phyloP scores from a whole-genome alignment of 108 stramenopile species.

The Pseudonitzschia multiseries region DNA sequence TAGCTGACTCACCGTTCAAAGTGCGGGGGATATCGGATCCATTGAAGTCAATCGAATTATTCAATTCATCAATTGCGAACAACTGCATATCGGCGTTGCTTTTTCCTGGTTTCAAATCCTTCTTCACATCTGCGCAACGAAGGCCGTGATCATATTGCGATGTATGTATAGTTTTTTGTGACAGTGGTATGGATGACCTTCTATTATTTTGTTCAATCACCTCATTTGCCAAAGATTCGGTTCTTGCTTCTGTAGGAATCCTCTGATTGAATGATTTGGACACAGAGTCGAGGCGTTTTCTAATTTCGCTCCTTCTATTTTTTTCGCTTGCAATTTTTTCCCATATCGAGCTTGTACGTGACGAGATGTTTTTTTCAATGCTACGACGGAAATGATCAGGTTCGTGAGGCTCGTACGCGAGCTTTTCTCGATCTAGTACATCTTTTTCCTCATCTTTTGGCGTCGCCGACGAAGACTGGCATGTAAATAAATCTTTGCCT shows the following conservation, averaged over 20 bases:
- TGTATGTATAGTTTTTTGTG: neutral
- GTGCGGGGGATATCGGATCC: neutral
- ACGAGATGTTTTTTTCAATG: neutral
- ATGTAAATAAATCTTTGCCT: neutral
- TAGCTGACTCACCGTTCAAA: neutral
- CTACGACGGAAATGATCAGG: neutral
- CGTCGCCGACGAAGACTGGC: neutral
- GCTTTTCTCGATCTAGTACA: neutral
- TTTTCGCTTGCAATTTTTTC: conserved; percentile 5
- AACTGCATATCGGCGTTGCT: neutral
- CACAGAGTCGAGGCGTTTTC: neutral
- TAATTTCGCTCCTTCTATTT: neutral
- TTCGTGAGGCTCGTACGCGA: neutral
- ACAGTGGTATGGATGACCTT: neutral
- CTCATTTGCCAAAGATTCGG: neutral
- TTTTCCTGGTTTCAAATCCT: neutral
- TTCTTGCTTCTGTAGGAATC: neutral
- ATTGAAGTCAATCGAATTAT: neutral
- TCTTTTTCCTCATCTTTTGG: neutral
- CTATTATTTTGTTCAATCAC: neutral
- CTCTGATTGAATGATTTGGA: neutral
- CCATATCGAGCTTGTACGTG: conserved; percentile 1
- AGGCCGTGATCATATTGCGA: neutral
- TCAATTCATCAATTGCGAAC: conserved; percentile 1
- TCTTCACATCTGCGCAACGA: neutral